Evolutionary conservation across 257 asterid genomes (phyloP), one percentile per base, ranked within the genome.

Genomic region (Vinca minor): DNA sequence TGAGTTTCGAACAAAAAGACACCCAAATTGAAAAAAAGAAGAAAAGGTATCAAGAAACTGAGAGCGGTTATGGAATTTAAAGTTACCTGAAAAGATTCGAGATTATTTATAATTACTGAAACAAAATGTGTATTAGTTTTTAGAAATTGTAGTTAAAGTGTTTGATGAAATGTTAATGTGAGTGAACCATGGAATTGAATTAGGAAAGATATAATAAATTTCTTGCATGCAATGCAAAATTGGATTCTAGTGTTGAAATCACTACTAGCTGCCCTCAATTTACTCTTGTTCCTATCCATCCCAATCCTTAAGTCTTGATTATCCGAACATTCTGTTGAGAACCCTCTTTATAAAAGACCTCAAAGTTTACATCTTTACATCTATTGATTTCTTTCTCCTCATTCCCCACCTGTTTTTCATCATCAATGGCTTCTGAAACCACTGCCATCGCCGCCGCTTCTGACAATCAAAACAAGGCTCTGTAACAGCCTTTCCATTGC

Each of bases 361-460:
- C 63, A 10, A 48, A 48, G 3, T 20, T 28, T 20, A 48, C 66
- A n/a, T n/a, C n/a, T 34, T 3, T 34, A 34, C 38, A 3, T 34
- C 3, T 3, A 34, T 13, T 13, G 42, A 6, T 26, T 62, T 34
- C 38, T 23, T 25, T 60, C 52, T 41, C 31, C 48, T 59, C 47
- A 5, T 18, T 4, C 15, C n/a, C 11, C 63, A 4, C 64, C 35
- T 34, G 47, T 25, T 9, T 31, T n/a, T n/a, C n/a, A n/a, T 28
- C 54, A 31, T 32, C 56, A 42, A 63, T 46, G 67, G 39, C 67
- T 9, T 17, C 66, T 9, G n/a, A n/a, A n/a, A n/a, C n/a, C n/a
- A n/a, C n/a, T n/a, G n/a, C n/a, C n/a, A n/a, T n/a, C n/a, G 35
- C 65, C 29, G 2, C 62, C 2, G 39, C 66, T 57, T 8, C 59